Conservation (phyloP, 1,284 basidiomycete species). For the Gymnopus androsaceus region DNA sequence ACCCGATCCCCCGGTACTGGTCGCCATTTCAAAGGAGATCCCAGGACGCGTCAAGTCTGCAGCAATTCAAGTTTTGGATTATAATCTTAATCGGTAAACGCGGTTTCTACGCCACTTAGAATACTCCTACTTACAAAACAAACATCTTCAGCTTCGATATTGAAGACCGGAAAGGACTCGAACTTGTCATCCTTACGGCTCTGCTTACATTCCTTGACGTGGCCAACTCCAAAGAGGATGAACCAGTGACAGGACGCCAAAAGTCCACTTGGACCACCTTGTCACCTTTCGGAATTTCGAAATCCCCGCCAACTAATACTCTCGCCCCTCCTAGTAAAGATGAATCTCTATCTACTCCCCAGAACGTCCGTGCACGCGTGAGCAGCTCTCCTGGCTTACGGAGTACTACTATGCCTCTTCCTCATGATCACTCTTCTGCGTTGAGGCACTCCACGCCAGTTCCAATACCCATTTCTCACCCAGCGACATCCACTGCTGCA, state of each 20-base stretch:
- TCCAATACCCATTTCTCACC: background rate
- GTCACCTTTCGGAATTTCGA: constrained; percentile 3
- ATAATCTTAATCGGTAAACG: constrained; percentile 72
- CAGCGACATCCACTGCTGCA: background rate
- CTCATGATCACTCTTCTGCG: background rate
- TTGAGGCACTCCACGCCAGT: background rate
- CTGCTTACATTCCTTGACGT: constrained; percentile 76
- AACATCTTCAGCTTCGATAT: constrained; percentile 77
- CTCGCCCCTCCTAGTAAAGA: background rate
- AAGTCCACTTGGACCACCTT: constrained; percentile 13
- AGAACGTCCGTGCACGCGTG: background rate
- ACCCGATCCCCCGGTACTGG: constrained; percentile 81
- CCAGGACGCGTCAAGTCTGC: constrained; percentile 64
- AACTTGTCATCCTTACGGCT: constrained; percentile 76
- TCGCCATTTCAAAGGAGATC: constrained; percentile 77
- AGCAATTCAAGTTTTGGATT: constrained; percentile 81
- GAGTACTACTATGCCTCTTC: background rate
- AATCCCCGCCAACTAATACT: background rate
- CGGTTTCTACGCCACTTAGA: background rate
- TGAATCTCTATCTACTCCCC: background rate
- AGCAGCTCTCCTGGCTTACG: background rate
- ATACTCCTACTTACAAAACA: background rate
- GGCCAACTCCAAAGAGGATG: constrained; percentile 47
- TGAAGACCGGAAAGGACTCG: constrained; percentile 78
- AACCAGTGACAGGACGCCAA: background rate